These are phyloP conservation scores for Pestalotiopsis sp. DNA, from an alignment of 2,329 filamentous ascomycete genomes.

Conservation along the genomic window DNA sequence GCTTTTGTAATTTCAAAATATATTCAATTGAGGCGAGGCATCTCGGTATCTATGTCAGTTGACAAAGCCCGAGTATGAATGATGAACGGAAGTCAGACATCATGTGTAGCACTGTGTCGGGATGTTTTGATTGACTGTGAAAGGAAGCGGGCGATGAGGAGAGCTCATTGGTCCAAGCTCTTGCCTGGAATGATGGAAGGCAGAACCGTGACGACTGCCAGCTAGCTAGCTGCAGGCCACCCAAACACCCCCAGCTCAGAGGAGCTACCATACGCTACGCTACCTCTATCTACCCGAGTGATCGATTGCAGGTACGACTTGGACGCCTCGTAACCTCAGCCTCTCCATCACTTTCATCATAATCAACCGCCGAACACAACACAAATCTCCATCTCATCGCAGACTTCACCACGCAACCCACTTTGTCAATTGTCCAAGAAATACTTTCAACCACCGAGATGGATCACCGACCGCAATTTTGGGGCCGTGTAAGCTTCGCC, in stretches of 20 bases:
- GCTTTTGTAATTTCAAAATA: too few species aligned
- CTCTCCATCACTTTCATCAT: constrained; percentile 12
- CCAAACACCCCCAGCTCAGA: background rate
- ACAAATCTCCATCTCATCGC: background rate
- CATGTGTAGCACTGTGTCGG: background rate
- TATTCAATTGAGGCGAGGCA: too few species aligned
- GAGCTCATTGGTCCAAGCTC: constrained; percentile 10
- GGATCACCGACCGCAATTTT: constrained; percentile 73
- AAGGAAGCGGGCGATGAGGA: background rate
- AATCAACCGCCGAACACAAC: constrained; percentile 15
- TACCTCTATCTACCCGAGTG: background rate
- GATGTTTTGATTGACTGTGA: background rate
- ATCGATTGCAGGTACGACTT: background rate
- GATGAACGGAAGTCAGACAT: background rate
- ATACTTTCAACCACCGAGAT: constrained; percentile 37
- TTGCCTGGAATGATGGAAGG: constrained; percentile 1
- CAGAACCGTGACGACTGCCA: constrained; percentile 18
- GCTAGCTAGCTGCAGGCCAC: background rate
- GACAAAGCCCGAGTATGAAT: too few species aligned
- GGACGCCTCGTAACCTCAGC: background rate
- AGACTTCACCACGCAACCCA: background rate
- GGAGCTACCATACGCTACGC: background rate
- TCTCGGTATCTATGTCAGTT: too few species aligned
- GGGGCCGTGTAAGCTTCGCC: constrained; percentile 63
- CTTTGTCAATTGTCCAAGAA: constrained; percentile 2